Base-by-base conservation (phyloP, 75 land plant species). In the Chamaecyparis obtusa region DNA sequence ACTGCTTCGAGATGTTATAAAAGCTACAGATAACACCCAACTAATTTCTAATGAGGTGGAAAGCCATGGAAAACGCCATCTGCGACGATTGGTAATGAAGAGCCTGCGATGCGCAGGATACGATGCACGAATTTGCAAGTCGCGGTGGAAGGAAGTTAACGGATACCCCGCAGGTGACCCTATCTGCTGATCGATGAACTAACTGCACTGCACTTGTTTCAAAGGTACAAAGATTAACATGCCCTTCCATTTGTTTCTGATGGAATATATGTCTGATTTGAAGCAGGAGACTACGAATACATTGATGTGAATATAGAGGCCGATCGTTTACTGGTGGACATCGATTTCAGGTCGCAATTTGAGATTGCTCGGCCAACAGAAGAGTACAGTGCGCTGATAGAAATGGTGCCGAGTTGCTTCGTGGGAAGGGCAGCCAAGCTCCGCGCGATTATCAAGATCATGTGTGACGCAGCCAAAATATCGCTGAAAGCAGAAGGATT, bases 291-390 rank as follows among this genome's bases (percentile, higher is more conserved):
- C 86, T 93, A 96, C 90, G 94, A 95, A 89, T 96, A 87, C 92
- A 94, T 96, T 84, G 97, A 95, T 90, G 94, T 94, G 76, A 75
- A 91, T 46, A 89, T 49, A 39, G 85, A 75, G 83, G 75, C 27
- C 74, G 76, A 56, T 85, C 89, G 97, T 37, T 89, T 95, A 81
- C 30, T 96, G 54, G 89, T 96, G 39, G 98, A 96, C 86, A 84
- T 91, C 6, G 98, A 92, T 33, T 96, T 96, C 89, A 90, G 89
- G 48, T 56, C 80, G 5, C 89, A 92, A 90, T 93, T 96, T 86
- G 95, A 96, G 89, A 90, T 96, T 86, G 98, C 98, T 0, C 48
- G 98, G 41, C 92, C 94, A 15, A 90, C 97, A 16, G 83, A 71
- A 21, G 89, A 85, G 80, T 95, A 93, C 90, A 32, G 39, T 46